Evolutionary conservation across 2,329 filamentous ascomycete species (phyloP).

Genomic region (Domatiomyces globalis): DNA sequence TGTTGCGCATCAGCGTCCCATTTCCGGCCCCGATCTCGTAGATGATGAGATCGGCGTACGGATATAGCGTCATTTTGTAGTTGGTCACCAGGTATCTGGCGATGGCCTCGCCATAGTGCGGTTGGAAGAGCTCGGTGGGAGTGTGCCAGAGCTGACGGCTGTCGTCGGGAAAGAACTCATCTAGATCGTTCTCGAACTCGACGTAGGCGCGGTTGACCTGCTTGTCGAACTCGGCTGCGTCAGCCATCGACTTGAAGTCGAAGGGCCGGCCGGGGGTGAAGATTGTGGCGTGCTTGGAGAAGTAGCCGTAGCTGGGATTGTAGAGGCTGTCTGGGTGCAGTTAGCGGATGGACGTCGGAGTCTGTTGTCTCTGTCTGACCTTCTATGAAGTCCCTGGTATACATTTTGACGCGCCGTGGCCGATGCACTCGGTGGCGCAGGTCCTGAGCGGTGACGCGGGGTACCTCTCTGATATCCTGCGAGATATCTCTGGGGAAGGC

Average conservation of each 20-base stretch:
- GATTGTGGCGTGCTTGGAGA: constrained; percentile 90
- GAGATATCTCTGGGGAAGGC: constrained; percentile 61
- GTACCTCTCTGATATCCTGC: constrained; percentile 68
- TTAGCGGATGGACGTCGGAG: constrained; percentile 2
- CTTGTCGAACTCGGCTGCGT: constrained; percentile 73
- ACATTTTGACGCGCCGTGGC: constrained; percentile 84
- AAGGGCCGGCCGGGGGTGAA: constrained; percentile 89
- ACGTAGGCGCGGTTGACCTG: constrained; percentile 67
- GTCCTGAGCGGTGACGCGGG: constrained; percentile 70
- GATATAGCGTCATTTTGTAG: constrained; percentile 86
- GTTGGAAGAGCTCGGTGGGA: constrained; percentile 89
- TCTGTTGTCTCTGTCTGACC: constrained; percentile 35
- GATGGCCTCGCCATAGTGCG: constrained; percentile 92
- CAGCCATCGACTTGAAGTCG: constrained; percentile 63
- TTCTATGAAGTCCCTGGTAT: constrained; percentile 94
- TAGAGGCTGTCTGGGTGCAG: constrained; percentile 63
- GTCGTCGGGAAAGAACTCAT: constrained; percentile 55
- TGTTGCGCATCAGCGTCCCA: constrained; percentile 94
- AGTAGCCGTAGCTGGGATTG: constrained; percentile 89
- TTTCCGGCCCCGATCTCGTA: constrained; percentile 98
- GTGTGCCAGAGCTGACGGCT: constrained; percentile 95
- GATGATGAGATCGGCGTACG: constrained; percentile 91
- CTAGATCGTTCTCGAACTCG: constrained; percentile 78
- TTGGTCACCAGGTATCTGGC: constrained; percentile 92
- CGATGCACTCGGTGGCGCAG: constrained; percentile 59